phyloP scores from a whole-genome alignment of 1,284 basidiomycete species.

The Fomitopsis palustris region DNA sequence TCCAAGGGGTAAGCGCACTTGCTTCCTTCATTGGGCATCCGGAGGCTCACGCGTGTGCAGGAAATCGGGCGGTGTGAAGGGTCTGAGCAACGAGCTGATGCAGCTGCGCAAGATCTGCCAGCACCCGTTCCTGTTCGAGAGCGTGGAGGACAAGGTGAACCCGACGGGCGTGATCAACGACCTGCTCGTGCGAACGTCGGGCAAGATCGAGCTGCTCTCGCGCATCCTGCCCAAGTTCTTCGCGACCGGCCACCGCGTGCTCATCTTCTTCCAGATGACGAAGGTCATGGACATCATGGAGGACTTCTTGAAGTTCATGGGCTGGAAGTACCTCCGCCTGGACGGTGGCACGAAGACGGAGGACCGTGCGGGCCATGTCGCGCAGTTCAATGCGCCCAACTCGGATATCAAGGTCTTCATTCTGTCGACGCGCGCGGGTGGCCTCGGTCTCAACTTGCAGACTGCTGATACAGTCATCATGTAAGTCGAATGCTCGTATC shows the following conservation, averaged over 20 bases:
- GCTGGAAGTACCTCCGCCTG: constrained; percentile 89
- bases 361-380: constrained; percentile 89
- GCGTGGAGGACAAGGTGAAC: constrained; percentile 91
- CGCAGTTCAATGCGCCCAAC: constrained; percentile 87
- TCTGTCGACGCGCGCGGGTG: constrained; percentile 94
- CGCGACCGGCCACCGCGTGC: constrained; percentile 87
- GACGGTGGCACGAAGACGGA: constrained; percentile 99
- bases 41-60: constrained; percentile 30
- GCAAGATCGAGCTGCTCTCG: constrained; percentile 95
- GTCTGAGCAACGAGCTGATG: constrained; percentile 97
- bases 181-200: constrained; percentile 83
- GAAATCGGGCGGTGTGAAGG: constrained; percentile 76
- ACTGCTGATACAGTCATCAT: constrained; percentile 99
- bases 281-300: constrained; percentile 99
- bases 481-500: constrained; percentile 46
- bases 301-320: constrained; percentile 92
- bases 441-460: constrained; percentile 96
- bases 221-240: constrained; percentile 96
- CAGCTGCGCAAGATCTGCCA: constrained; percentile 99
- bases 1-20: constrained; percentile 55
- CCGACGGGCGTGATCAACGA: constrained; percentile 81
- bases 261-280: constrained; percentile 99
- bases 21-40: not conserved
- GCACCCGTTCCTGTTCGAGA: constrained; percentile 94
- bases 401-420: constrained; percentile 96